phyloP scores from a whole-genome alignment of 1,284 basidiomycete genomes.

The Pyrrhoderma noxium region DNA sequence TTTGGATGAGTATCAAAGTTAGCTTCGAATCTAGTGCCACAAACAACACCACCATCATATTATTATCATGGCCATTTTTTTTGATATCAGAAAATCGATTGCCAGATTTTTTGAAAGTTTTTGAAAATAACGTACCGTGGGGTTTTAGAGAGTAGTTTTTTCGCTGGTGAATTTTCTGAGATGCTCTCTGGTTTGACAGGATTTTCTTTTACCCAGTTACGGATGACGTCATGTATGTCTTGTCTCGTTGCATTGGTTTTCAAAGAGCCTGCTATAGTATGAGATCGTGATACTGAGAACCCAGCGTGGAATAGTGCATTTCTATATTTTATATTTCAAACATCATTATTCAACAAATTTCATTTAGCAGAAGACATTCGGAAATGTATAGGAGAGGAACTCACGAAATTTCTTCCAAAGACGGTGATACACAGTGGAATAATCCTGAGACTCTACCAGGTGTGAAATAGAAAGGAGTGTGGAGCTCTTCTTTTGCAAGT shows the following conservation, averaged over 20 bases:
- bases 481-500: conserved; percentile 80
- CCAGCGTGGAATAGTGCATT: conserved; percentile 88
- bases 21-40: conserved; percentile 45
- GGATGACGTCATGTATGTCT: conserved; percentile 77
- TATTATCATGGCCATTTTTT: conserved; percentile 16
- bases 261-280: conserved; percentile 82
- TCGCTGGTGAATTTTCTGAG: conserved; percentile 61
- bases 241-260: conserved; percentile 80
- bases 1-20: conserved; percentile 71
- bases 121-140: conserved; percentile 42
- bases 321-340: conserved; percentile 34
- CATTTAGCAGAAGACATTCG: not conserved
- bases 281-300: conserved; percentile 81
- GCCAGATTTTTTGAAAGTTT: not conserved
- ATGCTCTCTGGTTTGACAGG: conserved; percentile 84
- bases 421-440: conserved; percentile 79
- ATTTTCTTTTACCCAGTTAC: conserved; percentile 74
- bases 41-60: conserved; percentile 13
- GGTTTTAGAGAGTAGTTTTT: conserved; percentile 56
- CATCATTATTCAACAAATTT: not conserved
- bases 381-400: not conserved
- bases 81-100: too few relatives aligned
- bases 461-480: conserved; percentile 86
- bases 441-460: conserved; percentile 74
- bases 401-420: conserved; percentile 67